phyloP scores from a whole-genome alignment of 192 early-diverging fungal species.

The Gamsiella multidivaricata region DNA sequence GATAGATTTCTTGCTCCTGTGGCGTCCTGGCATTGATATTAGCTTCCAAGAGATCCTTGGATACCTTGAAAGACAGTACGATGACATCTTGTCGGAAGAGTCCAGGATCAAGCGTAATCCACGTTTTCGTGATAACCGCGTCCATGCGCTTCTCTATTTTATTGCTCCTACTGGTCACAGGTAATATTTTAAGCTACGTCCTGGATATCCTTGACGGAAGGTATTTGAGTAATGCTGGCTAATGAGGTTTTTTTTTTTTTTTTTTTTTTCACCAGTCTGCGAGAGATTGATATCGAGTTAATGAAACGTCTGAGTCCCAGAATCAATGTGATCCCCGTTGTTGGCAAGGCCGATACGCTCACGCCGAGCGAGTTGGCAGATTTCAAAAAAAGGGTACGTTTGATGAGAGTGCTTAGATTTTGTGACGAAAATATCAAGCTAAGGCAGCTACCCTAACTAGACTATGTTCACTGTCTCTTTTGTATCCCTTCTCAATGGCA shows the following conservation, averaged over 20 bases:
- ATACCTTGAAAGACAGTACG: constrained; percentile 95
- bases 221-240: too few species aligned
- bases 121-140: constrained; percentile 91
- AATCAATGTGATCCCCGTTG: constrained; percentile 95
- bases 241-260: too few species aligned
- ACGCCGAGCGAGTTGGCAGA: constrained; percentile 84
- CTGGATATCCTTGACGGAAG: too few species aligned
- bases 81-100: constrained; percentile 92
- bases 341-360: constrained; percentile 93
- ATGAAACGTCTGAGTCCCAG: constrained; percentile 91
- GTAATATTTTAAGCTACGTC: too few species aligned
- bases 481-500: neutral
- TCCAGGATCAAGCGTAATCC: constrained; percentile 85
- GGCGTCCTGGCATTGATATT: too few species aligned
- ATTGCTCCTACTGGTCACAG: constrained; percentile 98
- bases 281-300: constrained; percentile 96
- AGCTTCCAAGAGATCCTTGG: constrained; percentile 93
- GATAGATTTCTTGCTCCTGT: too few species aligned
- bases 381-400: constrained; percentile 88
- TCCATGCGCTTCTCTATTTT: constrained; percentile 98
- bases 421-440: too few species aligned
- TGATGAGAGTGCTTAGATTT: neutral
- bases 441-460: too few species aligned
- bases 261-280: constrained; percentile 61
- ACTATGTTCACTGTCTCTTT: constrained; percentile 19